Evolutionary conservation across 768 basidiomycete genomes (phyloP), one percentile per base, ranked within the genome.

Genomic region (Royoungia palumana): DNA sequence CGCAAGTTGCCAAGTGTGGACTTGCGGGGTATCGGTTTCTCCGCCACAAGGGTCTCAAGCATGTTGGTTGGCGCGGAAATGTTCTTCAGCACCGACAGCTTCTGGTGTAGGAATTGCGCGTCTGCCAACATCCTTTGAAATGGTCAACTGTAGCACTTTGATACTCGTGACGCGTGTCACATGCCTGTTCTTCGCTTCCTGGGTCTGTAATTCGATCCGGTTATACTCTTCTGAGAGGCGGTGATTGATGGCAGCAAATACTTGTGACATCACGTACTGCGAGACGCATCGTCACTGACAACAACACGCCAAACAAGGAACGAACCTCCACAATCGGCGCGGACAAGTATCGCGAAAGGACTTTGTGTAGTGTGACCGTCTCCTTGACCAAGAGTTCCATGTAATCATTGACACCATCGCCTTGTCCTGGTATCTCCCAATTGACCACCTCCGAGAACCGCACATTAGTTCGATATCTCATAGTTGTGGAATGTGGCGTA

Each of bases 351-450:
- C 94, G 87, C 39, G 91, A 90, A 36, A 98, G 75, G 43, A 99
- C 93, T 65, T 95, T 98, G 72, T 98, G 92, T 43, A 99, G 75
- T 24, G 91, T 95, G 47, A 89, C 86, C 17, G 94, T 94, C 70
- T 99, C 96, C 70, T 93, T 94, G 59, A 94, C 84, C 35, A 99
- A 75, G 48, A 91, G 72, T 59, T 95, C 87, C 80, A 96, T 94
- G 69, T 98, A 98, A n/a, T 80, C 77, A 62, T 91, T 92, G 48
- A 82, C 76, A 25, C 81, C 80, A n/a, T 78, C 77, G 13, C 72
- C 78, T 44, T 81, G 70, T 57, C 72, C 82, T 25, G 81, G 75
- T 30, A 75, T 72, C 46, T 75, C 82, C 92, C 94, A 97, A 55
- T 90, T 78, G 51, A 97, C 78, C 34, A 72, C 73, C 90, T 95